Evolutionary conservation across 106 monocot species (phyloP).

Genomic region (Triglochin maritima): DNA sequence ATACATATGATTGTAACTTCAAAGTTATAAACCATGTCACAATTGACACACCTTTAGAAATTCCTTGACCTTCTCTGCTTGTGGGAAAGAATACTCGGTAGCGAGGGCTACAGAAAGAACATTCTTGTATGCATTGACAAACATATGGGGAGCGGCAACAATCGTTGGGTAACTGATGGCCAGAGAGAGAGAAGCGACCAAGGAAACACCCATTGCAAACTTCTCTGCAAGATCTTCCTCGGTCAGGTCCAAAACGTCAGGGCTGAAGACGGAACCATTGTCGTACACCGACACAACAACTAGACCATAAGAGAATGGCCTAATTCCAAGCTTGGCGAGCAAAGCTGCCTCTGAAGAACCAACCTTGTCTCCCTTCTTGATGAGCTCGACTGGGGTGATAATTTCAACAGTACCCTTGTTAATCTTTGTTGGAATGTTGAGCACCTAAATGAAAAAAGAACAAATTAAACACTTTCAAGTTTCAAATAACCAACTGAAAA

Average conservation of each 20-base stretch:
- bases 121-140: constrained; percentile 85
- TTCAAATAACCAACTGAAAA: background rate
- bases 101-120: constrained; percentile 67
- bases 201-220: constrained; percentile 54
- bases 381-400: constrained; percentile 90
- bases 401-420: constrained; percentile 99
- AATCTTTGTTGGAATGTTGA: constrained; percentile 93
- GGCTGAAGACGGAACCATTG: constrained; percentile 68
- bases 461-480: background rate
- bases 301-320: constrained; percentile 93
- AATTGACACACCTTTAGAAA: constrained; percentile 50
- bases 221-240: constrained; percentile 75
- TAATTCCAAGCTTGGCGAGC: constrained; percentile 81
- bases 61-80: constrained; percentile 77
- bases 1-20: background rate
- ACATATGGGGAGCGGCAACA: constrained; percentile 77
- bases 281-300: constrained; percentile 55
- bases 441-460: constrained; percentile 34
- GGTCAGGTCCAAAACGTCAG: constrained; percentile 68
- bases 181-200: constrained; percentile 63
- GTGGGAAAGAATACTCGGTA: constrained; percentile 71
- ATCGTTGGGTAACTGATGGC: constrained; percentile 68
- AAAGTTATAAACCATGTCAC: background rate
- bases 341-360: constrained; percentile 89
- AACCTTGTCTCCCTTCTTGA: constrained; percentile 82